Percentiles rank a stretch among this genome's conserved stretches.
These are phyloP conservation scores for Fusarium pseudograminearum DNA, from an alignment of 2,329 filamentous ascomycete species.

Conservation along the genomic window DNA sequence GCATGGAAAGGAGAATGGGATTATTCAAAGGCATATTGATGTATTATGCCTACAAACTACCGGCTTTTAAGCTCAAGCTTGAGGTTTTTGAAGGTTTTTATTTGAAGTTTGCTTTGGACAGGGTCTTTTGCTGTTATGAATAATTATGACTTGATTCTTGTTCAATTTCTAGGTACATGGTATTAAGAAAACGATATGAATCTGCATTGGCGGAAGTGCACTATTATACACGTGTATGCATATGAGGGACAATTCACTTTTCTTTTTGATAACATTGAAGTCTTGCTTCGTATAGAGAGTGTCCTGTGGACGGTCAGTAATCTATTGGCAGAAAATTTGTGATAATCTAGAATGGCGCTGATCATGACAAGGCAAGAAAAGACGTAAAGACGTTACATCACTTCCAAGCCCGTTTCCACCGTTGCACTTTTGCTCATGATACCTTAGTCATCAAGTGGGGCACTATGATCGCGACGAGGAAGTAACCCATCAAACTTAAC, in stretches of 20 bases:
- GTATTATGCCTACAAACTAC: constrained; percentile 7
- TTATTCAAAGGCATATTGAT: constrained; percentile 12
- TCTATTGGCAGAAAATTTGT: too few relatives aligned
- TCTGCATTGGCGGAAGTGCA: constrained; percentile 1
- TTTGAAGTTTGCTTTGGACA: constrained; percentile 19
- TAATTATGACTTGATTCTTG: constrained; percentile 37
- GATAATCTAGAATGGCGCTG: neutral
- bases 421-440: neutral
- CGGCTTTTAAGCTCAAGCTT: constrained; percentile 10
- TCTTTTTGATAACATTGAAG: neutral
- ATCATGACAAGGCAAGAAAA: neutral
- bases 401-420: neutral
- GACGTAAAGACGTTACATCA: constrained; percentile 6
- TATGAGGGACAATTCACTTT: constrained; percentile 12
- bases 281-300: too few relatives aligned
- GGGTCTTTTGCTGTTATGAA: constrained; percentile 28
- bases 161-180: constrained; percentile 2
- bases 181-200: neutral
- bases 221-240: constrained; percentile 7
- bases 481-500: constrained; percentile 3
- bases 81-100: constrained; percentile 13
- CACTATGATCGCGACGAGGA: constrained; percentile 22
- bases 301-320: too few relatives aligned
- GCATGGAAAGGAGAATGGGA: constrained; percentile 36
- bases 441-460: constrained; percentile 37